Conservation (phyloP, 2,329 filamentous ascomycete genomes). For the Cryphonectria nitschkei region DNA sequence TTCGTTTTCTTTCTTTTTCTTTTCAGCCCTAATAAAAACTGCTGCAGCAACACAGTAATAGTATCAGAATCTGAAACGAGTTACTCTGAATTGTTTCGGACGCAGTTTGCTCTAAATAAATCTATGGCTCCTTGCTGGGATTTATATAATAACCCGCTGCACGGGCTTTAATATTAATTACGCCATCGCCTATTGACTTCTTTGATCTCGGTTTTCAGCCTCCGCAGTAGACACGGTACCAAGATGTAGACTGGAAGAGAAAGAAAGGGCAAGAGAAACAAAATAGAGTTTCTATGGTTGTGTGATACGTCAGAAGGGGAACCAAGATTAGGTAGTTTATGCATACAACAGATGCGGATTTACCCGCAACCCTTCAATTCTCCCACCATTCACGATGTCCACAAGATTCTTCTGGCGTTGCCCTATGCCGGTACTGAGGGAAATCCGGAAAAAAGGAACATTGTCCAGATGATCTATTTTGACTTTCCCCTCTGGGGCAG, state of each 20-base stretch:
- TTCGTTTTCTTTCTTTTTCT: background rate
- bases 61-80: background rate
- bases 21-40: background rate
- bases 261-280: background rate
- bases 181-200: background rate
- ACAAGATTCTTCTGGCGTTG: background rate
- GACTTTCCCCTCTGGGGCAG: background rate
- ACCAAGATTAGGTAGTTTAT: background rate
- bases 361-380: background rate
- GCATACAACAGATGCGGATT: background rate
- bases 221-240: background rate
- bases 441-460: background rate
- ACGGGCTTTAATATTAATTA: background rate
- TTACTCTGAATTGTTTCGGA: background rate
- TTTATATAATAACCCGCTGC: background rate
- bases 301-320: background rate
- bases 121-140: background rate
- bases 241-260: background rate
- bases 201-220: conserved; percentile 1
- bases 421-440: background rate
- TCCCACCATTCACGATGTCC: conserved; percentile 8
- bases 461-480: background rate
- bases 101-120: background rate
- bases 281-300: background rate
- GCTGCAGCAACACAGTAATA: background rate